Conservation (phyloP, 345 rosid genomes). For the Raphanus sativus region DNA sequence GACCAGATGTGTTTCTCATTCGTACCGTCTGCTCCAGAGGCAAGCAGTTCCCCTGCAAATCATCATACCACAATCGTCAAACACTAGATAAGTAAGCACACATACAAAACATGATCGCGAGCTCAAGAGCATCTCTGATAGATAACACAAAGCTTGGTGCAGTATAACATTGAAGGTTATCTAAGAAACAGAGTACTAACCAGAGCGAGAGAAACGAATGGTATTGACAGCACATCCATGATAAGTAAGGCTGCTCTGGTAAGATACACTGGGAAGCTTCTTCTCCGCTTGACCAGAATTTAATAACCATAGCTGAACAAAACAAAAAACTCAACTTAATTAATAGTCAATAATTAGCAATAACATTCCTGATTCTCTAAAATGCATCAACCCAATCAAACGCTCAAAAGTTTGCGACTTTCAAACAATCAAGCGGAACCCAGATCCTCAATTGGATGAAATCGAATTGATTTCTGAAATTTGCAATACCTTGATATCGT, state of each 20-base stretch:
- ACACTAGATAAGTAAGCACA: not conserved
- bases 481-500: conserved; percentile 73
- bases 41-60: conserved; percentile 80
- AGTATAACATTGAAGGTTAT: not conserved
- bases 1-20: not conserved
- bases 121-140: not conserved
- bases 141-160: not conserved
- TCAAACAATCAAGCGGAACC: not conserved
- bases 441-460: not conserved
- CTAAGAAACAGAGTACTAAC: conserved; percentile 40
- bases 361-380: not conserved
- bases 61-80: not conserved
- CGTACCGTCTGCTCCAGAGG: conserved; percentile 98
- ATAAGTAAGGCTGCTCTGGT: conserved; percentile 74
- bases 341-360: not conserved
- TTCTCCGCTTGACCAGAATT: conserved; percentile 56
- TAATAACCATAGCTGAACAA: conserved; percentile 65
- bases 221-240: conserved; percentile 78
- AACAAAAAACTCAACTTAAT: not conserved
- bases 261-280: conserved; percentile 66
- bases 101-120: not conserved
- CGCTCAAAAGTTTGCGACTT: not conserved
- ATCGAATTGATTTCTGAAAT: not conserved
- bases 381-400: not conserved
- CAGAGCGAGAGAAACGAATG: conserved; percentile 81